Evolutionary conservation across 2,329 filamentous ascomycete species (phyloP), one percentile per base, ranked within the genome.

Genomic region (Aspergillus oerlinghausenensis): DNA sequence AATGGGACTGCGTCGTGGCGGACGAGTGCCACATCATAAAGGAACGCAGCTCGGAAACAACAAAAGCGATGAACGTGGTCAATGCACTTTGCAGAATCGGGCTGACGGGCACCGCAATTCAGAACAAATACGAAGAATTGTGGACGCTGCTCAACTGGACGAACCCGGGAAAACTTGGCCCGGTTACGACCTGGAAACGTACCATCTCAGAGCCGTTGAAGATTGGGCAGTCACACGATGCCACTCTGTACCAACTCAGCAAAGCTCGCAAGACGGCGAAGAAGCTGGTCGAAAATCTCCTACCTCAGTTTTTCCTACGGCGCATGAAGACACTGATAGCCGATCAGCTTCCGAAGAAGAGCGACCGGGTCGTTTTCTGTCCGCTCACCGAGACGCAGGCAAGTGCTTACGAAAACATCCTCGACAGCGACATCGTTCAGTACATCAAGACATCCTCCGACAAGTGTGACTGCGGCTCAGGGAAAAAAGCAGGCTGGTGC

Each of bases 101-200:
- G 0, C 80, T 99, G 8, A 97, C 92, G 0, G 94, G 94, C 1
- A 99, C 94, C 0, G 93, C 93, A 0, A 97, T 99, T 48, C 94
- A 99, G 70, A 99, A 99, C 73, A 94, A 90, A 63, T 99, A 99
- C 70, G 91, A 97, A 69, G 94, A 99, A 72, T 81, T 99, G 0
- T 99, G 93, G 93, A 95, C 92, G 0, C 79, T 99, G 0, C 79
- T 99, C 2, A 96, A 99, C 70, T 99, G 94, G 94, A 92, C 92
- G 0, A 94, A 95, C 64, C 94, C 94, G 0, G 93, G 92, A 0
- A 75, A 73, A 42, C 82, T 88, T 60, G 85, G 86, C 0, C 83
- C 85, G 0, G 75, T 89, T 9, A 77, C 82, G 4, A 88, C 89
- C 45, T 99, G 94, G 94, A 88, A 86, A 66, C 80, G 82, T 21